These are phyloP conservation scores for Fusarium nelsonii DNA, from an alignment of 2,329 filamentous ascomycete species.

Conservation along the genomic window DNA sequence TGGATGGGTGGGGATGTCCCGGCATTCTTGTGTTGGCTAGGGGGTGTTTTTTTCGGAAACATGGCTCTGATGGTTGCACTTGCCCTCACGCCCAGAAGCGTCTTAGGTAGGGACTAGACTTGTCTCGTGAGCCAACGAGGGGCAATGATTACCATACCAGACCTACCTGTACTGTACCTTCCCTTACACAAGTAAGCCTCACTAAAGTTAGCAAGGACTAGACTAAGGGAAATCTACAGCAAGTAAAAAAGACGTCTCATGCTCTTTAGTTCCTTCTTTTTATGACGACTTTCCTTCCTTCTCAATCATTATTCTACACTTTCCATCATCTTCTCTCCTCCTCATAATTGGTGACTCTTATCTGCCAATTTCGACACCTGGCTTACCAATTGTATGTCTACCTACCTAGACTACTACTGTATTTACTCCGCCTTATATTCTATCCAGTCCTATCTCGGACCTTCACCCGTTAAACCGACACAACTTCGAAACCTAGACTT, in stretches of 20 bases:
- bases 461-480: slow-evolving; percentile 2
- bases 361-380: neutral
- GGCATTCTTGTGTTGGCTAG: slow-evolving; percentile 20
- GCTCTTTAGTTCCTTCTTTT: neutral
- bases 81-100: slow-evolving; percentile 5
- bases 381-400: slow-evolving; percentile 29
- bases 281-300: slow-evolving; percentile 11
- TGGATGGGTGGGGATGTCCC: slow-evolving; percentile 14
- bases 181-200: slow-evolving; percentile 33
- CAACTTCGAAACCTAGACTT: slow-evolving; percentile 12
- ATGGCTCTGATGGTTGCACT: slow-evolving; percentile 28
- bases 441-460: slow-evolving; percentile 9
- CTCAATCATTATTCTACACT: neutral
- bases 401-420: neutral
- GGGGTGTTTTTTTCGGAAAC: slow-evolving; percentile 29
- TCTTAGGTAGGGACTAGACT: neutral
- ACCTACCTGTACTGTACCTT: neutral
- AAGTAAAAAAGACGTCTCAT: slow-evolving; percentile 28
- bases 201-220: slow-evolving; percentile 14
- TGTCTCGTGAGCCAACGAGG: slow-evolving; percentile 44
- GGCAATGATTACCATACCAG: slow-evolving; percentile 29
- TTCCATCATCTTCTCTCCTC: slow-evolving; percentile 16
- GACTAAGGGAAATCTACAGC: neutral
- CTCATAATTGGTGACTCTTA: slow-evolving; percentile 20
- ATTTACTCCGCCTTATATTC: slow-evolving; percentile 24